Conservation (phyloP, 306 rosid genomes). For the Vigna reflexopilosa region DNA sequence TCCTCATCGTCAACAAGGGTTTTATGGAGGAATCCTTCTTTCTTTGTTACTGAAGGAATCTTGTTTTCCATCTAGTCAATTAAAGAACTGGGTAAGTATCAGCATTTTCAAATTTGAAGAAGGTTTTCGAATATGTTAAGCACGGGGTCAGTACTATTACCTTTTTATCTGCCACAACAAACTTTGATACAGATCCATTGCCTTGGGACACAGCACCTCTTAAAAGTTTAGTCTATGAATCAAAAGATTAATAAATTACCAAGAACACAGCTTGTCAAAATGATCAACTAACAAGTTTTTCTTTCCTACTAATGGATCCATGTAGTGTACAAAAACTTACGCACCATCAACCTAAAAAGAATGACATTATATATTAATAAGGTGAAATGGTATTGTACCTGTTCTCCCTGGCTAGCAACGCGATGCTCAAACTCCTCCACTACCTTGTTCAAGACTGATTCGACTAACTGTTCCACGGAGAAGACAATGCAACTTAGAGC, state of each 20-base stretch:
- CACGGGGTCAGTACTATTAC: slow-evolving; percentile 40
- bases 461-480: slow-evolving; percentile 74
- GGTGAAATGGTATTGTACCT: slow-evolving; percentile 53
- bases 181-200: slow-evolving; percentile 57
- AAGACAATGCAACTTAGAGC: slow-evolving; percentile 41
- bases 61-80: slow-evolving; percentile 56
- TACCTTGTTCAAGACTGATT: slow-evolving; percentile 84
- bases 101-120: slow-evolving; percentile 21
- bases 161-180: slow-evolving; percentile 58
- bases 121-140: slow-evolving; percentile 30
- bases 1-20: slow-evolving; percentile 60
- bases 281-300: slow-evolving; percentile 25
- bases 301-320: background rate
- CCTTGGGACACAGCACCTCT: slow-evolving; percentile 55
- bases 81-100: slow-evolving; percentile 16
- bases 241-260: slow-evolving; percentile 17
- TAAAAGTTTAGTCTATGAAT: slow-evolving; percentile 56
- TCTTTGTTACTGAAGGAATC: slow-evolving; percentile 49
- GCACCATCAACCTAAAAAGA: slow-evolving; percentile 5
- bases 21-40: slow-evolving; percentile 52
- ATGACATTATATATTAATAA: background rate
- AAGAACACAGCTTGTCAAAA: slow-evolving; percentile 29
- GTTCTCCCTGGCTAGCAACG: slow-evolving; percentile 64
- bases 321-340: background rate
- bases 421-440: slow-evolving; percentile 91